Percentiles rank a stretch among this genome's conserved stretches.
Conservation (phyloP, 371 early-diverging fungal genomes). For the Lichtheimia hyalospora region DNA sequence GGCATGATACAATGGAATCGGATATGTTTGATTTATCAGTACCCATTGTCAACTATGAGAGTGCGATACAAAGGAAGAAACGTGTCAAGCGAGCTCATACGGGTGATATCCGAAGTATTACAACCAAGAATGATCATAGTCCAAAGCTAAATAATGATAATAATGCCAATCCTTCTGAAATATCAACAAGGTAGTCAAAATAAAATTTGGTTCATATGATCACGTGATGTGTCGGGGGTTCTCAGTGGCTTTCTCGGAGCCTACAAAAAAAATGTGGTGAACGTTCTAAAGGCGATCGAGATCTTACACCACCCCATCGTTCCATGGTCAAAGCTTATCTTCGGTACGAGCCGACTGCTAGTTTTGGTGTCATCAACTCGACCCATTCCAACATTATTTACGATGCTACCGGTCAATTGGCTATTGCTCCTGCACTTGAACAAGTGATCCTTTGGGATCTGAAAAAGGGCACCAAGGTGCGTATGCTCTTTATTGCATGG, state of each 20-base stretch:
- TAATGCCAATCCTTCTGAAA: too few relatives aligned
- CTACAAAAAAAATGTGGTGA: neutral
- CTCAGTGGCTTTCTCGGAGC: too few relatives aligned
- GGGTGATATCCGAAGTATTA: neutral
- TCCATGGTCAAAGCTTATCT: conserved; percentile 79
- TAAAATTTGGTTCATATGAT: too few relatives aligned
- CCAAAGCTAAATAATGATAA: neutral
- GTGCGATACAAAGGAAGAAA: conserved; percentile 43
- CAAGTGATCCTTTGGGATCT: conserved; percentile 85
- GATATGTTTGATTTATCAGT: conserved; percentile 19
- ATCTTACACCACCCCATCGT: neutral
- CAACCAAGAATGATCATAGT: neutral
- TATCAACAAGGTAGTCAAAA: too few relatives aligned
- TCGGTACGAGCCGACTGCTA: conserved; percentile 76
- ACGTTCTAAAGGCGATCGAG: neutral
- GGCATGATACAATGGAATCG: conserved; percentile 4
- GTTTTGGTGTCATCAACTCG: conserved; percentile 86
- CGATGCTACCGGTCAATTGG: conserved; percentile 68
- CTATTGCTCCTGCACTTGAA: conserved; percentile 83
- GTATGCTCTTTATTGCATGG: conserved; percentile 2
- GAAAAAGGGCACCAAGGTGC: conserved; percentile 77
- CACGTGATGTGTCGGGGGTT: too few relatives aligned
- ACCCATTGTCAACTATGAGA: conserved; percentile 60
- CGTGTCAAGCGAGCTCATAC: conserved; percentile 22
- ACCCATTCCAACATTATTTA: conserved; percentile 69